Conservation (phyloP, 2,329 filamentous ascomycete genomes). For the Daldinia sp. region DNA sequence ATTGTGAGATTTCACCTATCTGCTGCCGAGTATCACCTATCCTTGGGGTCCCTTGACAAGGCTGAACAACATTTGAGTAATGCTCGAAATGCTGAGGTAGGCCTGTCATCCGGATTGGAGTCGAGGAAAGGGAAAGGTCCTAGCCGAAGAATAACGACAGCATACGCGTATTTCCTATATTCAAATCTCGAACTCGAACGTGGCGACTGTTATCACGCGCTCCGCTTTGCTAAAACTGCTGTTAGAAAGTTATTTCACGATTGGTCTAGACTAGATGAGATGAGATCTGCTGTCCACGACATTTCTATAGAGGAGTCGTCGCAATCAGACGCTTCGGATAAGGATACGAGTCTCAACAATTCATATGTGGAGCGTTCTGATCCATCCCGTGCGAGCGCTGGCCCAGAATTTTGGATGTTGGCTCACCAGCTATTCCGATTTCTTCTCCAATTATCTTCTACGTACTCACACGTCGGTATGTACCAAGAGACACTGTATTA, state of each 20-base stretch:
- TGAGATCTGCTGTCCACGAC: slow-evolving; percentile 35
- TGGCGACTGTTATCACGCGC: slow-evolving; percentile 66
- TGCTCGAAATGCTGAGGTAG: slow-evolving; percentile 51
- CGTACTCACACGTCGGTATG: slow-evolving; percentile 86
- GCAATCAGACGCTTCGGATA: slow-evolving; percentile 40
- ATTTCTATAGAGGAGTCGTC: slow-evolving; percentile 38
- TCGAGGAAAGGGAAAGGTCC: slow-evolving; percentile 51
- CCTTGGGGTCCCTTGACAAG: slow-evolving; percentile 70
- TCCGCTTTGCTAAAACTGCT: slow-evolving; percentile 64
- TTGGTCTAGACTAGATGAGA: slow-evolving; percentile 61
- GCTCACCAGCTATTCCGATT: slow-evolving; percentile 77
- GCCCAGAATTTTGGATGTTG: slow-evolving; percentile 81
- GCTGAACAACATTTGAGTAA: slow-evolving; percentile 56
- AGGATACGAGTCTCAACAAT: slow-evolving; percentile 42
- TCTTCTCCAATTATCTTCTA: slow-evolving; percentile 75
- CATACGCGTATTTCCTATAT: slow-evolving; percentile 69
- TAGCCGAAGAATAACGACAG: slow-evolving; percentile 60
- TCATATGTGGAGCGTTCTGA: slow-evolving; percentile 42
- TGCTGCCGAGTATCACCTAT: slow-evolving; percentile 77
- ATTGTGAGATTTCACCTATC: slow-evolving; percentile 69
- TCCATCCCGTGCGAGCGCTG: slow-evolving; percentile 49
- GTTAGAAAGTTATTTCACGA: slow-evolving; percentile 65
- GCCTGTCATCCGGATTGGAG: slow-evolving; percentile 33
- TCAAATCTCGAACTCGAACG: slow-evolving; percentile 71
- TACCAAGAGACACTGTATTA: slow-evolving; percentile 90